phyloP scores from a whole-genome alignment of 2,329 filamentous ascomycete genomes.

The Colletotrichum theobromicola region DNA sequence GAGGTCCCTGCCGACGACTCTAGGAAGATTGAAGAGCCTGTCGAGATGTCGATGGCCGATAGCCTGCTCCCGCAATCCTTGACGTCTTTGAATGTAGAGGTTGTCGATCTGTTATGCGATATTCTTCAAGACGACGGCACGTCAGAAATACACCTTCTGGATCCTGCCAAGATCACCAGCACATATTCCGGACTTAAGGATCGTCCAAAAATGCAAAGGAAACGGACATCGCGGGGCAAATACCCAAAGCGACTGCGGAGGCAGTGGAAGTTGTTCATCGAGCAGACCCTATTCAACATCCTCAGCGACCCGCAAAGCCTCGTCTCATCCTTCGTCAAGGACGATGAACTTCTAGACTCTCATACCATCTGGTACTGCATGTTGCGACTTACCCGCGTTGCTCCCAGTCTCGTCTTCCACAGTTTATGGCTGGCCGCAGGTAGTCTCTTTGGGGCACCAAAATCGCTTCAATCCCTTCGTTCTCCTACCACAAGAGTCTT shows the following conservation, averaged over 20 bases:
- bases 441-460: constrained; percentile 62
- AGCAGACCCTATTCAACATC: constrained; percentile 69
- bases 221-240: constrained; percentile 25
- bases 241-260: constrained; percentile 38
- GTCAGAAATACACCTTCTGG: constrained; percentile 52
- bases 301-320: constrained; percentile 62
- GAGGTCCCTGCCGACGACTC: neutral
- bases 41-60: constrained; percentile 30
- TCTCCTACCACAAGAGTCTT: constrained; percentile 43
- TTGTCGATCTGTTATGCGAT: constrained; percentile 66
- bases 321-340: constrained; percentile 61
- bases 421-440: constrained; percentile 68
- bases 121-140: constrained; percentile 62
- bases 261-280: constrained; percentile 65
- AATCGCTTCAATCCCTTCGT: constrained; percentile 43
- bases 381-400: constrained; percentile 61
- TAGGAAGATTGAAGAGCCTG: constrained; percentile 20
- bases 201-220: constrained; percentile 36
- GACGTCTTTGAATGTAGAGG: constrained; percentile 55
- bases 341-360: constrained; percentile 61
- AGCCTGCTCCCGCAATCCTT: constrained; percentile 61
- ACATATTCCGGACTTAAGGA: constrained; percentile 9
- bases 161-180: constrained; percentile 30
- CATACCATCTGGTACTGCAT: constrained; percentile 69
- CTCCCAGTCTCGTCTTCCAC: constrained; percentile 65